Evolutionary conservation across 176 grass and related monocot genomes (phyloP).

Genomic region (Avena sativa): DNA sequence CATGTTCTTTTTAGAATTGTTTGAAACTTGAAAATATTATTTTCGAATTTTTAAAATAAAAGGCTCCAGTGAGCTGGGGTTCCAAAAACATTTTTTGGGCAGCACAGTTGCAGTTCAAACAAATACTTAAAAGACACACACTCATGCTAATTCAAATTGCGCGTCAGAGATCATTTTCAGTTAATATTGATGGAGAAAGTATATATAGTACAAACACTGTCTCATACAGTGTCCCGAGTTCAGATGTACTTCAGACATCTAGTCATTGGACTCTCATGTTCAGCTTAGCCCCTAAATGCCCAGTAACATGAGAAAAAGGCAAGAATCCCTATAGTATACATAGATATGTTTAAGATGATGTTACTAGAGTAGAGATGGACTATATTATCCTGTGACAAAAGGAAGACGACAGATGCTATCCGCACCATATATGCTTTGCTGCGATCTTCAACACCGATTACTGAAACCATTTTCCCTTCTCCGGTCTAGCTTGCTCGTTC

Average conservation of each 20-base stretch:
- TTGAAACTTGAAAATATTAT: no score
- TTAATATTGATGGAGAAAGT: background rate
- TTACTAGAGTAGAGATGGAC: no score
- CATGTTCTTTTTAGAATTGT: no score
- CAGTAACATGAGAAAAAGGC: background rate
- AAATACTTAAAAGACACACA: background rate
- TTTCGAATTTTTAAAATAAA: no score
- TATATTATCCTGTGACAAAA: conserved; percentile 3
- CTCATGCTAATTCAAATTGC: background rate
- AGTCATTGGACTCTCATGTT: conserved; percentile 20
- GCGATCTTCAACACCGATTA: conserved; percentile 4
- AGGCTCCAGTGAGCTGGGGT: no score
- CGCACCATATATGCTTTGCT: background rate
- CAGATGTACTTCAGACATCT: background rate
- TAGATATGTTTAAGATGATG: no score
- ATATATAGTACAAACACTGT: background rate
- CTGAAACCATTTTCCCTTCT: background rate
- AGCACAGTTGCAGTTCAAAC: no score
- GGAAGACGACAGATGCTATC: conserved; percentile 5
- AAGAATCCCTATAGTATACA: background rate
- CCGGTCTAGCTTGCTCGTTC: background rate
- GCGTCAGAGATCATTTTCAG: background rate
- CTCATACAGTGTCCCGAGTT: background rate
- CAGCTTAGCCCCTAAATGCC: conserved; percentile 24
- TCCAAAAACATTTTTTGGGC: no score